Evolutionary conservation across 2,329 filamentous ascomycete species (phyloP).

Genomic region (Fusarium nematophilum): DNA sequence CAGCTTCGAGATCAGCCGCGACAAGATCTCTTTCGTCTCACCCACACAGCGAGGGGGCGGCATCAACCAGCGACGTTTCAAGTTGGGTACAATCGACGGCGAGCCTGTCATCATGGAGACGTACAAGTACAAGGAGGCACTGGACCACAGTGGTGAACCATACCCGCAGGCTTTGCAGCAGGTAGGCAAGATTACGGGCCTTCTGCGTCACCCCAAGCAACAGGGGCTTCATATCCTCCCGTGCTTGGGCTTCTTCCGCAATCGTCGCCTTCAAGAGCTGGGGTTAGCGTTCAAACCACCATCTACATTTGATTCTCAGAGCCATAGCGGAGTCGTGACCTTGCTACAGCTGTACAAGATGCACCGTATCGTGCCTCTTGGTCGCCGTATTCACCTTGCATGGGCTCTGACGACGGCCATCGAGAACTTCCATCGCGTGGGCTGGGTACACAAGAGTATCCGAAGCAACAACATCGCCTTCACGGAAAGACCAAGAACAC

Average conservation of each 20-base stretch:
- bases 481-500: not conserved
- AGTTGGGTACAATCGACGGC: not conserved
- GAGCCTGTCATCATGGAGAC: not conserved
- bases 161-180: not conserved
- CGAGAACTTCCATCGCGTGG: not conserved
- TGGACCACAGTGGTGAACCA: not conserved
- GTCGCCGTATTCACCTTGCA: not conserved
- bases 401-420: not conserved
- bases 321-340: not conserved
- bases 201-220: not conserved
- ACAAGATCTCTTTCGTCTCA: too few relatives aligned
- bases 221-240: not conserved
- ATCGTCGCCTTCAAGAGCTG: not conserved
- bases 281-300: not conserved
- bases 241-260: not conserved
- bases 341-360: not conserved
- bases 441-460: constrained; percentile 3
- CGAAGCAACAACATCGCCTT: not conserved
- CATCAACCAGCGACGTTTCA: not conserved
- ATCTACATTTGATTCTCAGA: not conserved
- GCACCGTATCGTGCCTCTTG: not conserved
- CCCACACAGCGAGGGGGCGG: not conserved
- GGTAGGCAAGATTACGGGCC: not conserved
- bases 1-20: not conserved
- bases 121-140: not conserved